Evolutionary conservation across 2,329 filamentous ascomycete genomes (phyloP), one percentile per base, ranked within the genome.

Genomic region (Phaeosphaeriaceae sp.): DNA sequence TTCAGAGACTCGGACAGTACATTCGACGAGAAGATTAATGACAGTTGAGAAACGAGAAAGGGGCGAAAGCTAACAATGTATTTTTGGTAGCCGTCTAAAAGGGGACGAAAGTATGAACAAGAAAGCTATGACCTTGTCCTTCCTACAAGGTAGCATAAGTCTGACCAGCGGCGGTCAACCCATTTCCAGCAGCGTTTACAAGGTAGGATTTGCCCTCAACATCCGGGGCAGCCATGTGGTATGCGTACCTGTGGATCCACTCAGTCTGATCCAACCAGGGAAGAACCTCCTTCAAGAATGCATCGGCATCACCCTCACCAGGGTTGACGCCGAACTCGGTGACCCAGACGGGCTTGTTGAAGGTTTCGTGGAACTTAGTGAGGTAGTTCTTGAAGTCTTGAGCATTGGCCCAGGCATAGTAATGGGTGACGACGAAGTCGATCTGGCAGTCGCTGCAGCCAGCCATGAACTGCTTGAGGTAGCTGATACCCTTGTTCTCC

Each of bases 301-400:
- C 36, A 3, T 60, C 48, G 12, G 52, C 54, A 35, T 61, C 53
- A 17, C 60, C 62, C n/a, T 61, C 60, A 6, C 44, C 44, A 16
- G 44, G 44, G 20, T 56, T 65, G 16, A 66, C 53, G 18, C 62
- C 67, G 46, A 73, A 74, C 52, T 74, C 72, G 16, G 66, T 73
- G 41, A 74, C 53, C 71, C 71, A 74, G 42, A 74, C 52, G 8
- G 66, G 66, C 61, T 63, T 65, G 39, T 60, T 58, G 46, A 63
- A 61, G 17, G 54, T 53, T 20, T 61, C 23, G 54, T 68, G 56
- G 43, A 71, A 66, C 29, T 66, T 63, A 4, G 16, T 49, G 16
- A 72, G 84, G 54, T 74, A 68, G 42, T 58, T 53, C 45, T 71
- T 65, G 61, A 75, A 74, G 47, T 66, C 60, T 7, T 61, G 54